phyloP scores from a whole-genome alignment of 78 protist species.

The Pigoraptor vietnamica region DNA sequence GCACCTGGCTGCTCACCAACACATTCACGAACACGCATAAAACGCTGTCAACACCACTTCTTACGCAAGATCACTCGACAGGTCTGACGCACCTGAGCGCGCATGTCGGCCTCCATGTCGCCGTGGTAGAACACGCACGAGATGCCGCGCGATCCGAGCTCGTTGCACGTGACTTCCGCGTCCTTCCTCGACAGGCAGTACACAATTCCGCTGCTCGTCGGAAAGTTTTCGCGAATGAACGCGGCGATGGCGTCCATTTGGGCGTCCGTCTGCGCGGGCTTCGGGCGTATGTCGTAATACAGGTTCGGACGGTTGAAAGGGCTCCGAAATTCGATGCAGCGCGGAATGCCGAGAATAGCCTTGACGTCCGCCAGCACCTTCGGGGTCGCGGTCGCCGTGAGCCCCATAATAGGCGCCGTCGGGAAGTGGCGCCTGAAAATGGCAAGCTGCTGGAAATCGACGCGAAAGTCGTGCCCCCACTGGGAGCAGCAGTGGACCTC shows the following conservation, averaged over 20 bases:
- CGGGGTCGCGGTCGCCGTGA: constrained; percentile 54
- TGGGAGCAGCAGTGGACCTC: constrained; percentile 80
- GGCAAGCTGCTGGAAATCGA: constrained; percentile 24
- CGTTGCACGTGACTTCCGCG: constrained; percentile 53
- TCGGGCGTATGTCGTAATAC: constrained; percentile 27
- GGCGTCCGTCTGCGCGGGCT: not conserved
- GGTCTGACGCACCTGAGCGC: constrained; percentile 42
- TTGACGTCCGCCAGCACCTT: not conserved
- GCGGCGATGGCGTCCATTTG: constrained; percentile 33
- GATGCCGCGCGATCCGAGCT: constrained; percentile 38
- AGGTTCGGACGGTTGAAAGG: not conserved
- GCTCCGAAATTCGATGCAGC: not conserved
- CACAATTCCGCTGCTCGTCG: constrained; percentile 82
- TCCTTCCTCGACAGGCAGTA: constrained; percentile 85
- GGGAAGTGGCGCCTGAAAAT: not conserved
- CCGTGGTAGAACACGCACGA: constrained; percentile 72
- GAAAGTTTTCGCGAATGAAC: constrained; percentile 15
- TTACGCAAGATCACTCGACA: no score
- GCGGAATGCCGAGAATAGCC: not conserved
- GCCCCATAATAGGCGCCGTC: constrained; percentile 25
- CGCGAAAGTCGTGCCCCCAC: constrained; percentile 81
- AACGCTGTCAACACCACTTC: constrained; percentile 27
- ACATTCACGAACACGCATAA: not conserved
- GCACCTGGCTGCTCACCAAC: not conserved
- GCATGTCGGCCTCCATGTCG: constrained; percentile 34